These are phyloP conservation scores for Thuja plicata DNA, from an alignment of 83 land plant species.

Conservation along the genomic window DNA sequence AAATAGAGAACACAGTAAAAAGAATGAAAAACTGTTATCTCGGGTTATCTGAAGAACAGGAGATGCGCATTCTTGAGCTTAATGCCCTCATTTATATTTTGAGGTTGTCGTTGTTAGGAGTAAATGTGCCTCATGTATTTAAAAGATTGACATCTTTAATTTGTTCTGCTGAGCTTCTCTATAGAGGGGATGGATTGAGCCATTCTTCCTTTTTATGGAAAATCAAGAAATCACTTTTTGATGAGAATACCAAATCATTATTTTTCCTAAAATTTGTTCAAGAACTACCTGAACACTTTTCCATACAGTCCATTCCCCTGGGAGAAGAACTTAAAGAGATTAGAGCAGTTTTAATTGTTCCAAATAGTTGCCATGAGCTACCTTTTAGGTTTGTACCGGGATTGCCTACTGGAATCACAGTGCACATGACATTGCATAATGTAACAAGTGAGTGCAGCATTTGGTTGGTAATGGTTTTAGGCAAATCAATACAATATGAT, in stretches of 20 bases:
- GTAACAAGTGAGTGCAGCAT: conserved; percentile 3
- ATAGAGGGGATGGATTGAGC: conserved; percentile 5
- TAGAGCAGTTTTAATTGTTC: conserved; percentile 6
- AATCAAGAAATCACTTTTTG: conserved; percentile 10
- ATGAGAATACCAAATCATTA: background rate
- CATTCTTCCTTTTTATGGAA: background rate
- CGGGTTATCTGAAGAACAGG: background rate
- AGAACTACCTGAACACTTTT: background rate
- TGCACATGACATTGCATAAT: conserved; percentile 14
- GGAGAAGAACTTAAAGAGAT: conserved; percentile 10
- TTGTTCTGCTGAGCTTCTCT: background rate
- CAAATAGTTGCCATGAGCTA: conserved; percentile 6
- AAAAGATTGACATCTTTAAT: conserved; percentile 6
- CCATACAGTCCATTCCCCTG: conserved; percentile 1
- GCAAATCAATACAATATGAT: background rate
- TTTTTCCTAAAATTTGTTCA: conserved; percentile 7
- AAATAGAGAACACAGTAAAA: conserved; percentile 9
- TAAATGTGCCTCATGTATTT: background rate
- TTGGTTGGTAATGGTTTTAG: conserved; percentile 14
- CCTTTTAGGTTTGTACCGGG: conserved; percentile 3
- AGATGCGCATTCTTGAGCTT: background rate
- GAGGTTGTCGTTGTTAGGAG: background rate
- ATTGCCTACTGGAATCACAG: conserved; percentile 3
- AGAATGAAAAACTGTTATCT: conserved; percentile 2
- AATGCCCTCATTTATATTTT: conserved; percentile 2